phyloP scores from a whole-genome alignment of 169 alveolate genomes.

The Plasmodium falciparum region DNA sequence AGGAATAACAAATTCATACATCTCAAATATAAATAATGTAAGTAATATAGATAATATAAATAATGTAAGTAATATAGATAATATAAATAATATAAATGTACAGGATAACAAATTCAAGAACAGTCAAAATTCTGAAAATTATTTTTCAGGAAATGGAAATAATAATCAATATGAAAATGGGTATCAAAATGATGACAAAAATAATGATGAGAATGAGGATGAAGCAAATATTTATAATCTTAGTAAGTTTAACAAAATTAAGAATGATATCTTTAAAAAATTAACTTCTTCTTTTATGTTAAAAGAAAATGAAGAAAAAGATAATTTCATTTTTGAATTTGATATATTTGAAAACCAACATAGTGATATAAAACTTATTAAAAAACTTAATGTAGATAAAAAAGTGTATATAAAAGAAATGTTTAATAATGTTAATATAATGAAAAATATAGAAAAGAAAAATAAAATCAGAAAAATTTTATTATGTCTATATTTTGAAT shows the following conservation, averaged over 20 bases:
- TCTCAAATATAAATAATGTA: no score
- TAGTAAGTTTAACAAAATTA: constrained; percentile 7
- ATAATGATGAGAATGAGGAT: not conserved
- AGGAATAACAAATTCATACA: no score
- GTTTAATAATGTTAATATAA: constrained; percentile 11
- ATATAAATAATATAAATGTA: no score
- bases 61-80: no score
- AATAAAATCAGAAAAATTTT: constrained; percentile 55
- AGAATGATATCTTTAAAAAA: not conserved
- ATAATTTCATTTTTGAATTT: constrained; percentile 14
- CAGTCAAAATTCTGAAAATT: no score
- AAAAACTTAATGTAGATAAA: constrained; percentile 33
- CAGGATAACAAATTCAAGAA: no score
- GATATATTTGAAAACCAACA: constrained; percentile 15
- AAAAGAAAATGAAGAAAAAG: constrained; percentile 24
- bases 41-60: no score
- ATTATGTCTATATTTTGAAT: constrained; percentile 59
- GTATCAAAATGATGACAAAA: not conserved
- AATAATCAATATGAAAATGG: no score
- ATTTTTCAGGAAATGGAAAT: no score
- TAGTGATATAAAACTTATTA: constrained; percentile 8
- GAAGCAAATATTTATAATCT: not conserved
- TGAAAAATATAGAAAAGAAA: constrained; percentile 56
- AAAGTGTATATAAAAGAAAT: constrained; percentile 41
- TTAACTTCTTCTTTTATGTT: not conserved